phyloP scores from a whole-genome alignment of 75 land plant species.

The Chamaecyparis obtusa region DNA sequence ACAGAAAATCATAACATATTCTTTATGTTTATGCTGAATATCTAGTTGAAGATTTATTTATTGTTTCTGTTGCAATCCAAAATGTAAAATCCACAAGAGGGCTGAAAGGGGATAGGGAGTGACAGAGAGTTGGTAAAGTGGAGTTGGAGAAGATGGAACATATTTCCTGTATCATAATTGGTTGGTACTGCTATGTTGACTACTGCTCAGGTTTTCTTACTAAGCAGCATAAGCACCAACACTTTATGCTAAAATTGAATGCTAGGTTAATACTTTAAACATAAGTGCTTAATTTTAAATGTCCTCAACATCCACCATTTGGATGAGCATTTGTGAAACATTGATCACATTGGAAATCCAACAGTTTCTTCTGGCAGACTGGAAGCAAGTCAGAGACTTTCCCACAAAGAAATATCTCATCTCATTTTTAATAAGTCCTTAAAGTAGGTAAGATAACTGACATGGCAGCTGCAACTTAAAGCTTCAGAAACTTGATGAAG shows the following conservation, averaged over 20 bases:
- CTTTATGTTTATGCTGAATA: neutral
- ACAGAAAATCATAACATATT: neutral
- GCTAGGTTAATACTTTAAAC: too few relatives aligned
- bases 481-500: neutral
- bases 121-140: neutral
- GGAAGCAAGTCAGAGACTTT: neutral
- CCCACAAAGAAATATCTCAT: neutral
- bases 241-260: too few relatives aligned
- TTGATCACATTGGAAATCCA: too few relatives aligned
- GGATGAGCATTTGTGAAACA: too few relatives aligned
- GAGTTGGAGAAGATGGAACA: neutral
- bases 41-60: neutral
- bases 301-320: too few relatives aligned
- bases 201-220: too few relatives aligned
- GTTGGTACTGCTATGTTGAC: too few relatives aligned
- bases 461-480: neutral
- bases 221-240: too few relatives aligned
- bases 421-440: neutral
- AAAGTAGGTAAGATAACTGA: neutral
- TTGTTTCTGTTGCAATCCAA: neutral
- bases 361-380: too few relatives aligned
- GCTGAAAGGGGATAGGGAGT: neutral
- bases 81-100: neutral
- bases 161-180: too few relatives aligned
- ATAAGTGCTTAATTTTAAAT: too few relatives aligned